These are phyloP conservation scores for Aureobasidium sp. DNA, from an alignment of 2,329 filamentous ascomycete species.

Conservation along the genomic window DNA sequence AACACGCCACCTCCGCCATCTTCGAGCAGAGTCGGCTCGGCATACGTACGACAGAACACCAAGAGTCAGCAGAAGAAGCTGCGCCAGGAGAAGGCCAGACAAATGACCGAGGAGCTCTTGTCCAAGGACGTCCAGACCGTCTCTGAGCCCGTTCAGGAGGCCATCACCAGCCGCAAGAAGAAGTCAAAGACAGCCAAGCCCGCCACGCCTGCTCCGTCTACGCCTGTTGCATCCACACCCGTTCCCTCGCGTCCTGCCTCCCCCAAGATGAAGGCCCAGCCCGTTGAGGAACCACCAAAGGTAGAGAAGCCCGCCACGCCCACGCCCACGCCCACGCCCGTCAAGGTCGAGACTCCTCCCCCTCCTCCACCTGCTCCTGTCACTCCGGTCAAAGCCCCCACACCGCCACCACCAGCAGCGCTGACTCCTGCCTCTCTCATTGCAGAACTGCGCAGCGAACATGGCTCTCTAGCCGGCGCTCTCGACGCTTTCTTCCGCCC, in stretches of 20 bases:
- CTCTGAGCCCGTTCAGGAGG: slow-evolving; percentile 55
- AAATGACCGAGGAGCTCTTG: slow-evolving; percentile 41
- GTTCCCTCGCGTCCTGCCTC: slow-evolving; percentile 10
- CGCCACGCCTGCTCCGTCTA: not conserved
- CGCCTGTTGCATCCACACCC: slow-evolving; percentile 1
- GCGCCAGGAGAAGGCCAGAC: slow-evolving; percentile 35
- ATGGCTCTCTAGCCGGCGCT: slow-evolving; percentile 24
- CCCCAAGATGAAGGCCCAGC: slow-evolving; percentile 20
- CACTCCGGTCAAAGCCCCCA: slow-evolving; percentile 27
- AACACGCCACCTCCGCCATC: slow-evolving; percentile 55
- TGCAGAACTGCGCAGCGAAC: slow-evolving; percentile 26
- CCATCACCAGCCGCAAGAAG: slow-evolving; percentile 74
- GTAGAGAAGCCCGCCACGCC: slow-evolving; percentile 18
- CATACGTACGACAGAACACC: slow-evolving; percentile 61
- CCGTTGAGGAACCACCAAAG: slow-evolving; percentile 19
- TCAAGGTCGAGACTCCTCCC: slow-evolving; percentile 17
- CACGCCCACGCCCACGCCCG: slow-evolving; percentile 9
- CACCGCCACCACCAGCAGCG: slow-evolving; percentile 26
- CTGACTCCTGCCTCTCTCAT: slow-evolving; percentile 28
- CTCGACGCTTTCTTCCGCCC: slow-evolving; percentile 30
- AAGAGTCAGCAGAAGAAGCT: slow-evolving; percentile 76
- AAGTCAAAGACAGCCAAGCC: slow-evolving; percentile 63
- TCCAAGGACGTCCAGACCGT: slow-evolving; percentile 34
- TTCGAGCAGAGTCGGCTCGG: slow-evolving; percentile 55
- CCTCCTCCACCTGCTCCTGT: slow-evolving; percentile 18